Evolutionary conservation across 2,329 filamentous ascomycete genomes (phyloP), one percentile per base, ranked within the genome.

Genomic region (Fusarium veterinarium): DNA sequence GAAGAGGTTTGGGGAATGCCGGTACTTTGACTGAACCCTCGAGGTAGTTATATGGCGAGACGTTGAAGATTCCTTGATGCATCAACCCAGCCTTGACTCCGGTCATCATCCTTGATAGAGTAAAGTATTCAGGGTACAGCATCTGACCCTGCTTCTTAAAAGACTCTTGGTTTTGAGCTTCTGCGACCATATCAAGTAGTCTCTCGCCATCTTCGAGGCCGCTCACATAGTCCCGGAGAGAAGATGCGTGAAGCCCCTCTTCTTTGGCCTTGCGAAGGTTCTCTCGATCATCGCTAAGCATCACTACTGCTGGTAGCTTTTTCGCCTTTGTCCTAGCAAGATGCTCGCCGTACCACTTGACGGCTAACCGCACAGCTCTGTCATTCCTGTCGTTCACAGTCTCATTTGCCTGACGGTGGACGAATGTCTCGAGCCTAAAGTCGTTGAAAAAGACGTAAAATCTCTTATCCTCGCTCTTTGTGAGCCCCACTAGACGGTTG

Each of bases 361-460:
- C 94, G 4, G 95, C 94, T 75, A 88, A 90, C 52, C 96, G 89
- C 35, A 99, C 94, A 48, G 96, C 95, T 69, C 95, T 91, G 81
- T 99, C 97, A 79, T 99, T 99, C 60, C 96, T 90, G 81, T 99
- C 96, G 80, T 99, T 99, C 83, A 99, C 96, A 6, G 90, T 92
- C 84, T 99, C 96, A 41, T 93, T 92, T 10, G 87, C 82, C 25
- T 91, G 88, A 69, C 96, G 89, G 33, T 88, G 84, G 52, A 98
- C 90, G 79, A 97, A 93, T 0, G 96, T 99, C 82, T 99, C 97
- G 42, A 95, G 86, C 57, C 95, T 90, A 80, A 99, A 99, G 78
- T 99, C 96, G 81, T 99, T 99, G 89, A 98, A 98, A 81, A 99
- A 99, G 58, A 99, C 94, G 79, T 98, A 98, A 81, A 97, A 98